Evolutionary conservation across 139 green algal species (phyloP), one percentile per base, ranked within the genome.

Genomic region (Gonium pectorale): DNA sequence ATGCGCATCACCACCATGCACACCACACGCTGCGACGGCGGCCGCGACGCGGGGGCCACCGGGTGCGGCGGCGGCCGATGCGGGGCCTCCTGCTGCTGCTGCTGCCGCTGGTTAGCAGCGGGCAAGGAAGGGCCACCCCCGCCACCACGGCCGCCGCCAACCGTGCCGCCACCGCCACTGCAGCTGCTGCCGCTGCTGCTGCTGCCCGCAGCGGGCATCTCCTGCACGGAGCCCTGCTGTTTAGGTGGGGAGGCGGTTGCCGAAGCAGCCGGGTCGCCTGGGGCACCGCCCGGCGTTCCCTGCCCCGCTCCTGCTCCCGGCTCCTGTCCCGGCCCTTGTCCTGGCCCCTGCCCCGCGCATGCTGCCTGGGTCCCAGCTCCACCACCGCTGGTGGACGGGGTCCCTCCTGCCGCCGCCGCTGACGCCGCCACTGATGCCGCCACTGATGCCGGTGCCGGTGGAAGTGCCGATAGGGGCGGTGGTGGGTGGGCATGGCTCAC

Each of bases 1-100:
- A 99, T 98, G 26, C 40, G 80, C 67, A 99, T 86, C 37, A 99
- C 87, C 60, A 98, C 95, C 89, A 99, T 96, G 91, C 96, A 98
- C 37, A 92, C 87, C 21, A 79, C 86, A 5, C 78, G 82, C 49
- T 83, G 54, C 1, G 44, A 67, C 2, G 43, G 33, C 44, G 78
- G 63, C 24, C 33, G 41, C 31, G 64, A 7, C 27, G 8, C 29
- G 43, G 49, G 13, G 13, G 49, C 49, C 49, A 56, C 49, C 17
- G 49, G 13, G 49, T 56, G 13, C 49, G 49, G 13, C 13, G 13
- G 49, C 13, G 13, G 13, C 13, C 49, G 49, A 26, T 56, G 49
- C 17, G 49, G 13, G 13, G 49, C 17, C 49, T 26, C 13, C 13
- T 26, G 49, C 49, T 56, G 49, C 49, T 56, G 49, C 49, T 56